A percentile compares a stretch with the other conserved stretches of the same genome.
phyloP scores from a whole-genome alignment of 352 stramenopile genomes.

The Phytophthora tubulina region DNA sequence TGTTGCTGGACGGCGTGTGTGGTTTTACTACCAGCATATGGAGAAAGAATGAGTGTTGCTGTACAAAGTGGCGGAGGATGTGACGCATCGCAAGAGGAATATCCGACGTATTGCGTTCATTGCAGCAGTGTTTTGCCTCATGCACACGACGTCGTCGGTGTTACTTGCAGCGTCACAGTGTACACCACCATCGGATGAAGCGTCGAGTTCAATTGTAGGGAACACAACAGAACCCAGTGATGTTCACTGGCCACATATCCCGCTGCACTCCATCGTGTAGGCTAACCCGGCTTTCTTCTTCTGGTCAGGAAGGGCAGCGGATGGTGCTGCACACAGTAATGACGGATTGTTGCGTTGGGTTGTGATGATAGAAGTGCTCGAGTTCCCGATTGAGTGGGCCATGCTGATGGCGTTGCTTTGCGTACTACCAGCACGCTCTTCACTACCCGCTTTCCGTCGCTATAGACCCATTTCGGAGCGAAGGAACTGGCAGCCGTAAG shows the following conservation, averaged over 20 bases:
- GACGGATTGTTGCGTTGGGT: constrained; percentile 59
- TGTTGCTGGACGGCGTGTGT: constrained; percentile 63
- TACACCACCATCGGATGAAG: constrained; percentile 28
- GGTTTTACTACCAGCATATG: constrained; percentile 63
- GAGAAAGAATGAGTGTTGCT: constrained; percentile 65
- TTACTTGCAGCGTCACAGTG: constrained; percentile 60
- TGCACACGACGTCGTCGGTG: constrained; percentile 57
- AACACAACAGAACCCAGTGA: constrained; percentile 24
- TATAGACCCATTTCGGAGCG: constrained; percentile 59
- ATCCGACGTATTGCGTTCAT: constrained; percentile 70
- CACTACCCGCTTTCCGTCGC: constrained; percentile 62
- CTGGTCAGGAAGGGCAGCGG: constrained; percentile 33
- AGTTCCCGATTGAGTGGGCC: constrained; percentile 71
- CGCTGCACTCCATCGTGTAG: constrained; percentile 57
- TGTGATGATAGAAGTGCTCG: constrained; percentile 66
- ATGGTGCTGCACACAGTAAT: constrained; percentile 26
- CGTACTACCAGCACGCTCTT: constrained; percentile 62
- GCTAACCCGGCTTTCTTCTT: constrained; percentile 78
- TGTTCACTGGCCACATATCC: constrained; percentile 45
- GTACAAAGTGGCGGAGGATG: constrained; percentile 65
- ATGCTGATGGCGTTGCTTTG: constrained; percentile 68
- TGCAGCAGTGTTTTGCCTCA: constrained; percentile 63
- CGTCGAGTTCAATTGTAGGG: constrained; percentile 27
- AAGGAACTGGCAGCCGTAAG: constrained; percentile 29
- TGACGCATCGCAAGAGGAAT: constrained; percentile 58